Conservation (phyloP, 164 flowering plant genomes). For the Sextonia rubra region DNA sequence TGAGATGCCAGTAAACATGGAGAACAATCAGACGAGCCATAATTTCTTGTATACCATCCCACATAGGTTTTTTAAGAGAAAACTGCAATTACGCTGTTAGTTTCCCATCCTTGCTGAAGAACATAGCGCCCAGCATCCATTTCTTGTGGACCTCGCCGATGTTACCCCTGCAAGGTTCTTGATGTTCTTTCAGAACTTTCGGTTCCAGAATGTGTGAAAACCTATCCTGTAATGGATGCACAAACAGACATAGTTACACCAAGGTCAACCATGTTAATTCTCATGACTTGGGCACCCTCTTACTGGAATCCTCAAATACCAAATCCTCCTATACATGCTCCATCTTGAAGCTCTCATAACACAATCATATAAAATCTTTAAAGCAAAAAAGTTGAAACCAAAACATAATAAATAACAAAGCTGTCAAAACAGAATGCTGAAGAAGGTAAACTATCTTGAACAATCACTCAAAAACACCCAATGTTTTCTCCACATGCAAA, state of each 20-base stretch:
- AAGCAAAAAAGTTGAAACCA: conserved; percentile 12
- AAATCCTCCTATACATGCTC: conserved; percentile 35
- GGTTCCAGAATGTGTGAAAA: conserved; percentile 45
- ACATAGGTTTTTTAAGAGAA: conserved; percentile 86
- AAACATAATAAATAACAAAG: conserved; percentile 3
- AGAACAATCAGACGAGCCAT: conserved; percentile 81
- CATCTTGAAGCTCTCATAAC: conserved; percentile 28
- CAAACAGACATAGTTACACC: conserved; percentile 69
- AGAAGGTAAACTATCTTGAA: no score
- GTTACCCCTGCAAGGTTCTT: conserved; percentile 45
- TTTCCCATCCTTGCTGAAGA: conserved; percentile 99
- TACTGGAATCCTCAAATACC: conserved; percentile 42
- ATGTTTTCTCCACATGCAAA: no score
- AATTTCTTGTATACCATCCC: conserved; percentile 81
- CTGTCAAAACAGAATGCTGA: not conserved
- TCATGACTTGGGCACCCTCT: conserved; percentile 51
- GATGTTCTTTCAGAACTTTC: conserved; percentile 46
- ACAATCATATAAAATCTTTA: conserved; percentile 11
- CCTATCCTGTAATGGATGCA: conserved; percentile 92
- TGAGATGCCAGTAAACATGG: conserved; percentile 64
- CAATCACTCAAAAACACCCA: no score
- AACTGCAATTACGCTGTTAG: conserved; percentile 99
- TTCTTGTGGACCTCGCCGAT: conserved; percentile 27
- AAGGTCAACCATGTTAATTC: conserved; percentile 38
- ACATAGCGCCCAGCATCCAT: conserved; percentile 99